Evolutionary conservation across 2,329 filamentous ascomycete species (phyloP).

Genomic region (Zymoseptoria crescenta): DNA sequence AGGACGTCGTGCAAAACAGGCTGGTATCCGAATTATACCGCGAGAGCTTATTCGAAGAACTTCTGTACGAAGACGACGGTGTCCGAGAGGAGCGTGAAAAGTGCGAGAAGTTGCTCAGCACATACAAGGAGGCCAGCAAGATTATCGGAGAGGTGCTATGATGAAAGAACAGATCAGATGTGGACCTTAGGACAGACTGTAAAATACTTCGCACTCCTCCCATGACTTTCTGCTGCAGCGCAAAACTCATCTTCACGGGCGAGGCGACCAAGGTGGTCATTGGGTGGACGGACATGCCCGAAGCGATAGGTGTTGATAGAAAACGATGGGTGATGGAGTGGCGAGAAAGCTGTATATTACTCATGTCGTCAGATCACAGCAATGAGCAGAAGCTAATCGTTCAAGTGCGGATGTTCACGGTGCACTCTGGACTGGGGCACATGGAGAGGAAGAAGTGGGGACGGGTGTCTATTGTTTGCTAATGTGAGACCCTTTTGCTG

Average conservation of each 20-base stretch:
- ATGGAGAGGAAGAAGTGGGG: not conserved
- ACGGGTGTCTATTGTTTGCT: not conserved
- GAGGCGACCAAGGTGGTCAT: not conserved
- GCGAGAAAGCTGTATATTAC: not conserved
- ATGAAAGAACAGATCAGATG: not conserved
- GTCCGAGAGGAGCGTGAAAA: conserved; percentile 98
- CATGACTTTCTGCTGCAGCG: not conserved
- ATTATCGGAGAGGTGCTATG: conserved; percentile 95
- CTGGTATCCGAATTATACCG: conserved; percentile 94
- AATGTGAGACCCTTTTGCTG: not conserved
- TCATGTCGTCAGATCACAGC: not conserved
- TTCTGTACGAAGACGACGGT: conserved; percentile 93
- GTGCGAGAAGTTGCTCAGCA: conserved; percentile 90
- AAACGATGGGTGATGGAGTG: not conserved
- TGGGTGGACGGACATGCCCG: not conserved
- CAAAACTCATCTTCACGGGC: not conserved
- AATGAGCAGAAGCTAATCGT: not conserved
- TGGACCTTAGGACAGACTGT: not conserved
- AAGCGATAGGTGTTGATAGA: not conserved
- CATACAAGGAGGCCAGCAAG: conserved; percentile 95
- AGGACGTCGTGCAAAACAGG: conserved; percentile 94
- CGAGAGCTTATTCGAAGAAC: conserved; percentile 83
- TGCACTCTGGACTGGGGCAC: not conserved
- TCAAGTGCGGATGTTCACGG: not conserved
- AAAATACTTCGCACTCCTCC: not conserved